These are phyloP conservation scores for Hortiboletus flavorubellus DNA, from an alignment of 768 basidiomycete species.

Conservation along the genomic window DNA sequence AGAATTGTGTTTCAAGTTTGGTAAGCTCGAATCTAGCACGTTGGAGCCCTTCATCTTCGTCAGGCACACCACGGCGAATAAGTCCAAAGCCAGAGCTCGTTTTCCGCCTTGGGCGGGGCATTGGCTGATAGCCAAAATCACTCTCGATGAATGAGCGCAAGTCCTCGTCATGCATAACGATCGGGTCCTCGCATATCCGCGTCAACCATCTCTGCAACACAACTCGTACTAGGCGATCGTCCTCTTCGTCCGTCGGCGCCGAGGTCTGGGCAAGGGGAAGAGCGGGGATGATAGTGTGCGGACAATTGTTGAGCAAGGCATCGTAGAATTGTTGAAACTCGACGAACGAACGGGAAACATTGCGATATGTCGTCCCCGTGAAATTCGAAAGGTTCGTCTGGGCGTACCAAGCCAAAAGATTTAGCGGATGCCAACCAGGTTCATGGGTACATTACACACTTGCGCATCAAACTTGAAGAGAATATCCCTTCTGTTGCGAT, in stretches of 20 bases:
- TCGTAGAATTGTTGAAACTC: slow-evolving; percentile 97
- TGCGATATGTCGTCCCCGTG: slow-evolving; percentile 83
- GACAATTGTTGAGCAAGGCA: slow-evolving; percentile 82
- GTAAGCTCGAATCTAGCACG: slow-evolving; percentile 88
- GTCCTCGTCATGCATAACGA: slow-evolving; percentile 88
- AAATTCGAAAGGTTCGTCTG: slow-evolving; percentile 95
- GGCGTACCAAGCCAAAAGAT: background rate
- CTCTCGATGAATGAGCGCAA: slow-evolving; percentile 93
- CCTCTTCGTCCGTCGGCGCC: slow-evolving; percentile 96
- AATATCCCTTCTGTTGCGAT: slow-evolving; percentile 93
- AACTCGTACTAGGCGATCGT: slow-evolving; percentile 91
- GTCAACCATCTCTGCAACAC: slow-evolving; percentile 95
- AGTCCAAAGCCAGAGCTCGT: slow-evolving; percentile 70
- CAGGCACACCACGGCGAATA: slow-evolving; percentile 77
- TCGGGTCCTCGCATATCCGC: slow-evolving; percentile 88
- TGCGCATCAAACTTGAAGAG: slow-evolving; percentile 94
- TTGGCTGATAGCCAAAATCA: slow-evolving; percentile 95
- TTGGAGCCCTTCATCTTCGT: slow-evolving; percentile 93
- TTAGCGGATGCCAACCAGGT: background rate
- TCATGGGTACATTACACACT: slow-evolving; percentile 41
- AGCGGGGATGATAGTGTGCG: slow-evolving; percentile 95
- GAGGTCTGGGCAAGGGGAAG: slow-evolving; percentile 96
- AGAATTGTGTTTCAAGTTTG: slow-evolving; percentile 88
- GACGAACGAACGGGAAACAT: slow-evolving; percentile 90
- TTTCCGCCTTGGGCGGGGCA: slow-evolving; percentile 70